Percentiles rank a stretch among this genome's conserved stretches.
Evolutionary conservation across 164 flowering plant genomes (phyloP).

Genomic region (Chimonanthus praecox): DNA sequence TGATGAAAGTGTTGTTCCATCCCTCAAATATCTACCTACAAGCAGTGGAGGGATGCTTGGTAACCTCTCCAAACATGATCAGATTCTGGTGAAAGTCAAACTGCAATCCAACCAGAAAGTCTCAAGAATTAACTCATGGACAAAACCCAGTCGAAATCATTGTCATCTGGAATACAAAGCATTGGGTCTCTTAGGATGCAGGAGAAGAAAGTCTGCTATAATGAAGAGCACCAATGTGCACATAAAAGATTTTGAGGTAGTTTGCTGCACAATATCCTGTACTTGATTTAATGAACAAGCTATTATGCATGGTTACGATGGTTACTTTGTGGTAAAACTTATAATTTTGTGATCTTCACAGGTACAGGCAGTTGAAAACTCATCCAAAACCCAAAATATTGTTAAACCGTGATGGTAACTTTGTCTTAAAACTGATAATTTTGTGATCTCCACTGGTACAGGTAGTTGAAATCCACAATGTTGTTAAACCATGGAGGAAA

Average conservation of each 20-base stretch:
- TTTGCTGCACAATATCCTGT: not conserved
- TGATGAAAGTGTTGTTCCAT: constrained; percentile 16
- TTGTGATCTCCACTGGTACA: constrained; percentile 17
- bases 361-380: not conserved
- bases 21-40: constrained; percentile 14
- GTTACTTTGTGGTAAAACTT: not conserved
- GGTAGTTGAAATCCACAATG: constrained; percentile 9
- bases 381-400: too few species aligned
- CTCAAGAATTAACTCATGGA: constrained; percentile 14
- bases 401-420: too few species aligned
- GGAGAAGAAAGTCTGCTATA: constrained; percentile 14
- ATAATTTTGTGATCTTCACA: not conserved
- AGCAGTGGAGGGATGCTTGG: constrained; percentile 10
- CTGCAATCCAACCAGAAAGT: constrained; percentile 13
- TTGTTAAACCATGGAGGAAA: constrained; percentile 34
- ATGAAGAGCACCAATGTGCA: not conserved
- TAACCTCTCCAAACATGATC: constrained; percentile 11
- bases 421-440: not conserved
- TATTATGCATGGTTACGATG: not conserved
- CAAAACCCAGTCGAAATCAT: constrained; percentile 10
- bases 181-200: constrained; percentile 9
- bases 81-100: constrained; percentile 19
- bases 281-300: not conserved
- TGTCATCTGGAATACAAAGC: constrained; percentile 11
- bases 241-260: constrained; percentile 26